A percentile compares a stretch with the other conserved stretches of the same genome.
Evolutionary conservation across 306 rosid genomes (phyloP).

Genomic region (Mucuna pruriens): DNA sequence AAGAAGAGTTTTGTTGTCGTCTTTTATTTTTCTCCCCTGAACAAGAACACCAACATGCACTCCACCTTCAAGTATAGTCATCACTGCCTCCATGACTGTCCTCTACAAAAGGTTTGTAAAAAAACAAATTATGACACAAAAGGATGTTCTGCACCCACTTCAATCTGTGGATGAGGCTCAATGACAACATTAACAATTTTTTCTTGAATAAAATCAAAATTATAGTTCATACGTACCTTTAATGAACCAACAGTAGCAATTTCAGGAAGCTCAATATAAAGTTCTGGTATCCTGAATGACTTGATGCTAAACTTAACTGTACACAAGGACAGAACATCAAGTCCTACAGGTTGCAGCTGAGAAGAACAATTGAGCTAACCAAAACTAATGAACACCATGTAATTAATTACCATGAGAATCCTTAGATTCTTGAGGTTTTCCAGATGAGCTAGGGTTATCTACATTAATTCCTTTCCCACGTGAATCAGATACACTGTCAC

Average conservation of each 20-base stretch:
- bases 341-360: conserved; percentile 33
- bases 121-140: conserved; percentile 9
- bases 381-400: neutral
- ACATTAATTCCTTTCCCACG: conserved; percentile 55
- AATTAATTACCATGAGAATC: conserved; percentile 73
- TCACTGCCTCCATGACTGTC: conserved; percentile 82
- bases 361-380: conserved; percentile 30
- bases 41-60: conserved; percentile 72
- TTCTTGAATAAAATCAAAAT: neutral
- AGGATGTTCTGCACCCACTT: neutral
- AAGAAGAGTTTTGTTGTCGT: conserved; percentile 73
- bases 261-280: conserved; percentile 83
- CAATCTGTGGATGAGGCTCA: neutral
- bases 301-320: conserved; percentile 88
- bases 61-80: conserved; percentile 73
- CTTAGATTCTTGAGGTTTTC: conserved; percentile 54
- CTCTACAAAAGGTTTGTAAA: conserved; percentile 53
- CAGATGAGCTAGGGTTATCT: conserved; percentile 48
- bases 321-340: conserved; percentile 40
- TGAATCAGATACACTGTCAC: conserved; percentile 79
- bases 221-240: conserved; percentile 71
- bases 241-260: conserved; percentile 82
- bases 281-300: conserved; percentile 89
- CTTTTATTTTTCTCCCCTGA: conserved; percentile 80
- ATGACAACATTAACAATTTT: neutral